A percentile compares a stretch with the other conserved stretches of the same genome.
Conservation (phyloP, 2,329 filamentous ascomycete genomes). For the Colletotrichum sp. region DNA sequence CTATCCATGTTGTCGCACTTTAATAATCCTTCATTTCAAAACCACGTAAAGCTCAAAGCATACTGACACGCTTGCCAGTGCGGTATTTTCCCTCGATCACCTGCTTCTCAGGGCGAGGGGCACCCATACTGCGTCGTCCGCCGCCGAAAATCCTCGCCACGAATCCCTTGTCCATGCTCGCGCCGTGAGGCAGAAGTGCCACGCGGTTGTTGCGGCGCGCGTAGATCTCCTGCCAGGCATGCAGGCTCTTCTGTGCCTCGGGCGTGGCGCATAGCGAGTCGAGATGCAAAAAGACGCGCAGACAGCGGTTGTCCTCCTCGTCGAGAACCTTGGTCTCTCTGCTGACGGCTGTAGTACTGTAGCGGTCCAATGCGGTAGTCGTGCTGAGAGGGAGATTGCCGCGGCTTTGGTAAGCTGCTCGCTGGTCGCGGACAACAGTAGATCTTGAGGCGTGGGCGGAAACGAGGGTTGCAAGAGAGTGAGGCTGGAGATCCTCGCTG, state of each 20-base stretch:
- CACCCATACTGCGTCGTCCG: neutral
- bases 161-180: constrained; percentile 21
- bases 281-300: constrained; percentile 48
- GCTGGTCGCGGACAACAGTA: neutral
- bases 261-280: constrained; percentile 50
- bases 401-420: neutral
- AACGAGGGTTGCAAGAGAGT: neutral
- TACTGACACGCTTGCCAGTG: constrained; percentile 19
- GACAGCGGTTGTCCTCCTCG: constrained; percentile 16
- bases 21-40: neutral
- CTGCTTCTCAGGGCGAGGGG: constrained; percentile 5
- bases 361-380: constrained; percentile 14
- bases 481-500: constrained; percentile 35
- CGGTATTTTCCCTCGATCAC: constrained; percentile 1
- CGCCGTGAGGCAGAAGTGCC: constrained; percentile 44
- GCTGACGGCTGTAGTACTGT: neutral
- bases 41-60: neutral
- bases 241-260: constrained; percentile 54
- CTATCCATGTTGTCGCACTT: neutral
- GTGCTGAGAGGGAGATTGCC: constrained; percentile 17
- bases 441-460: constrained; percentile 9
- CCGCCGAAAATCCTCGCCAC: constrained; percentile 15
- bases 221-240: constrained; percentile 54
- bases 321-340: neutral
- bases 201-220: constrained; percentile 44